Base-by-base conservation (phyloP, 1,284 basidiomycete species). In the Trametes pubescens region DNA sequence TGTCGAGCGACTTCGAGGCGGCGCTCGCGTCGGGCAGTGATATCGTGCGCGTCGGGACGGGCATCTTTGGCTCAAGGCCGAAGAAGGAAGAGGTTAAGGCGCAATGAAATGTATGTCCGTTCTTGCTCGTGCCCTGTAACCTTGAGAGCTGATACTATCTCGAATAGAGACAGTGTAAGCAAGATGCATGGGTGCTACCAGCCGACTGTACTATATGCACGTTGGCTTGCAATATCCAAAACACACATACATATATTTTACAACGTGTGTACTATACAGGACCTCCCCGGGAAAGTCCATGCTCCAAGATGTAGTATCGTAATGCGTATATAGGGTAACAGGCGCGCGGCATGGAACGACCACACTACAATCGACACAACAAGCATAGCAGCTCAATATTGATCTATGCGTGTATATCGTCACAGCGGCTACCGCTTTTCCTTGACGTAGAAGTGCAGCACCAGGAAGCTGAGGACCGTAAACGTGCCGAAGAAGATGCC, bases 1-100 rank as follows among this genome's bases (percentile, higher is more conserved):
- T 99, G 97, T 97, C 95, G 60, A 92, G 90, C 62, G 97, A 99
- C 72, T 98, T 97, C 75, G 93, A 91, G 73, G 87, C 90, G 46
- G 97, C 97, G 1, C 80, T 98, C 63, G 84, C 82, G 32, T 32
- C 49, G 49, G 49, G 49, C 11, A 51, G 94, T 73, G 89, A 93
- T 72, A 88, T 95, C 59, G 95, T 99, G 1, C 81, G 97, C 44
- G 95, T 99, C 3, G 97, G 97, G 0, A 96, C 93, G 8, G 89
- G 91, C 24, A 95, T 98, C 60, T 98, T 99, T 75, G 97, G 97
- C 0, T 78, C 84, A 59, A 79, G 93, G 66, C 80, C 81, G 46
- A 84, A 82, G 77, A 92, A 88, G 73, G 75, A 64, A 46, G 68
- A 66, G 54, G 56, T 61, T 24, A 54, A 54, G 48, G 55, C 49